Evolutionary conservation across 129 eudicot species (phyloP).

Genomic region (Dittrichia graveolens): DNA sequence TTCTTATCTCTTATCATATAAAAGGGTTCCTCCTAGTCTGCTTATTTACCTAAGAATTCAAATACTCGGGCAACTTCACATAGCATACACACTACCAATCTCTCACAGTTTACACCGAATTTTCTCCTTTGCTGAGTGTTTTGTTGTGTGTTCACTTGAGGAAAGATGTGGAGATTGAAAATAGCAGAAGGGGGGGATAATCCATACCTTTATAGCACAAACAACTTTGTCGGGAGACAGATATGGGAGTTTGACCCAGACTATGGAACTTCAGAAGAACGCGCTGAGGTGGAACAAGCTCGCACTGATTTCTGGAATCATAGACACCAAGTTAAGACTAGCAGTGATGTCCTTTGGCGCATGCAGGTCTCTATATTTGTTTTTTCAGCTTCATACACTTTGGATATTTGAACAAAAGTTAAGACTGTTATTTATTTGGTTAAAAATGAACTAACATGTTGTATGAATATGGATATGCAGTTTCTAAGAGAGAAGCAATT

Average conservation of each 20-base stretch:
- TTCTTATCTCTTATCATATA: slow-evolving; percentile 1
- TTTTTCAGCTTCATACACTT: neutral
- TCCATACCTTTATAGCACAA: slow-evolving; percentile 48
- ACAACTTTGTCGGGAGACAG: slow-evolving; percentile 53
- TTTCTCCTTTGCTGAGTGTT: neutral
- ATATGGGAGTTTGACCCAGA: slow-evolving; percentile 59
- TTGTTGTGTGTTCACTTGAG: neutral
- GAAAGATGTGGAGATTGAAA: slow-evolving; percentile 61
- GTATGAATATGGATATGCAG: slow-evolving; percentile 46
- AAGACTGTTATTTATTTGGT: slow-evolving; percentile 10
- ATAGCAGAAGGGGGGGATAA: slow-evolving; percentile 51
- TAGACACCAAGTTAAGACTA: slow-evolving; percentile 45
- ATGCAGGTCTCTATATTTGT: slow-evolving; percentile 42
- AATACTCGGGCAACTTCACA: neutral
- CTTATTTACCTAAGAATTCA: neutral
- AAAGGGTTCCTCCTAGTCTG: neutral
- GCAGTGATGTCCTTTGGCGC: slow-evolving; percentile 55
- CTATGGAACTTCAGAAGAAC: slow-evolving; percentile 47
- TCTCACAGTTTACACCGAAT: neutral
- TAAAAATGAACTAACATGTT: neutral
- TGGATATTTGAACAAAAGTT: neutral
- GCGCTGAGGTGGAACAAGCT: slow-evolving; percentile 47
- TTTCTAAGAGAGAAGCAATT: slow-evolving; percentile 61
- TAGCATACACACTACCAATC: neutral
- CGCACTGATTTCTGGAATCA: slow-evolving; percentile 46